Evolutionary conservation across 495 filamentous ascomycete genomes (phyloP), one percentile per base, ranked within the genome.

Genomic region (Neurospora hispaniola): DNA sequence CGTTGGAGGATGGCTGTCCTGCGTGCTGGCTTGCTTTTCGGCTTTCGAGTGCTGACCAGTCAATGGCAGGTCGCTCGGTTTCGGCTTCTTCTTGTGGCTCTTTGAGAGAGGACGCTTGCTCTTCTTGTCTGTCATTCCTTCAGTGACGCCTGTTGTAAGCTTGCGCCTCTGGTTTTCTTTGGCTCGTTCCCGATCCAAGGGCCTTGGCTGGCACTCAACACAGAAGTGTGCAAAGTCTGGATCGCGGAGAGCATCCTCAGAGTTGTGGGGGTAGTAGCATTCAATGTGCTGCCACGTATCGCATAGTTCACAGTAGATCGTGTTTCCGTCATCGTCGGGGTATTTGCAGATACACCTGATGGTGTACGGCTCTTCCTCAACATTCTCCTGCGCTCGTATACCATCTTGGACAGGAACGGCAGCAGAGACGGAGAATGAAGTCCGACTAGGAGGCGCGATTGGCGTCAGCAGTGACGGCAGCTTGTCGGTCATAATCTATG

Each of bases 341-440:
- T 90, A 98, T 78, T 89, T 87, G 83, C 96, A 99, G 76, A 98
- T 94, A 88, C 96, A 99, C 86, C 94, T 96, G 85, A 99, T 99
- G 76, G 92, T 96, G 80, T 95, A 97, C 66, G 93, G 92, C 80
- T 97, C 94, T 81, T 96, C 93, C 75, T 94, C 93, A 79, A 87
- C 83, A 75, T 85, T 77, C 80, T 84, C 79, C 72, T 79, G 78
- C 80, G 83, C 84, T 73, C 88, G 86, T 74, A 85, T 80, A 72
- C 86, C 88, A 84, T 90, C 87, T 83, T 88, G 88, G 74, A 80
- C 79, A 18, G 79, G 41, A 76, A 82, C 80, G 75, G 86, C 84
- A 59, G 85, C 85, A 74, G 84, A 82, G 72, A 84, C 84, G 82
- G 85, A 74, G 86, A 83, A 80, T 75, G 75, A 79, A 77, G 80